These are phyloP conservation scores for Pecoramyces ruminantium DNA, from an alignment of 192 early-diverging fungal species.

Conservation along the genomic window DNA sequence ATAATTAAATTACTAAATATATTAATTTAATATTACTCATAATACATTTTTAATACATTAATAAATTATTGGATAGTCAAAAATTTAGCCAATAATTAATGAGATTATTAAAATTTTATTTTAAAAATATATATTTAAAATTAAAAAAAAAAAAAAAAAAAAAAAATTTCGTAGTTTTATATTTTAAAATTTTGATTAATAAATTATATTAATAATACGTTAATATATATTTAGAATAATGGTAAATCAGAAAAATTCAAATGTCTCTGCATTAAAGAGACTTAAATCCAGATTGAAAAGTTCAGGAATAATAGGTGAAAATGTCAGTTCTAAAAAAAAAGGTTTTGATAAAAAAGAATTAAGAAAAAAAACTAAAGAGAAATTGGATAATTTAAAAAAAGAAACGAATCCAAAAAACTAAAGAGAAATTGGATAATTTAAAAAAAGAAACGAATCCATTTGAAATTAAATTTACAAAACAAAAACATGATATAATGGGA, in stretches of 20 bases:
- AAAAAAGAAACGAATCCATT: constrained; percentile 60
- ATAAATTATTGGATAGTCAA: too few species aligned
- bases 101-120: too few species aligned
- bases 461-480: constrained; percentile 61
- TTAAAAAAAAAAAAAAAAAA: too few species aligned
- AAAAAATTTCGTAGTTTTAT: too few species aligned
- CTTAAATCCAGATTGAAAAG: constrained; percentile 61
- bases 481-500: constrained; percentile 71
- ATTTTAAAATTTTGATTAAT: too few species aligned
- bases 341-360: constrained; percentile 42
- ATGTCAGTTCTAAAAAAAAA: constrained; percentile 31
- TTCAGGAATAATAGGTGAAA: constrained; percentile 59
- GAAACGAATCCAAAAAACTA: constrained; percentile 4
- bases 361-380: constrained; percentile 7
- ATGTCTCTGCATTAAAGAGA: constrained; percentile 60
- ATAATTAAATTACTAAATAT: too few species aligned
- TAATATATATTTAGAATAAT: background rate
- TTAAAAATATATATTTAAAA: too few species aligned
- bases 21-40: too few species aligned
- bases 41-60: too few species aligned
- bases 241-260: background rate
- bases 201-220: too few species aligned
- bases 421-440: constrained; percentile 5
- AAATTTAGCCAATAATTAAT: too few species aligned
- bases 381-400: constrained; percentile 1